Evolutionary conservation across 306 rosid genomes (phyloP).

Genomic region (Cicer yamashitae): DNA sequence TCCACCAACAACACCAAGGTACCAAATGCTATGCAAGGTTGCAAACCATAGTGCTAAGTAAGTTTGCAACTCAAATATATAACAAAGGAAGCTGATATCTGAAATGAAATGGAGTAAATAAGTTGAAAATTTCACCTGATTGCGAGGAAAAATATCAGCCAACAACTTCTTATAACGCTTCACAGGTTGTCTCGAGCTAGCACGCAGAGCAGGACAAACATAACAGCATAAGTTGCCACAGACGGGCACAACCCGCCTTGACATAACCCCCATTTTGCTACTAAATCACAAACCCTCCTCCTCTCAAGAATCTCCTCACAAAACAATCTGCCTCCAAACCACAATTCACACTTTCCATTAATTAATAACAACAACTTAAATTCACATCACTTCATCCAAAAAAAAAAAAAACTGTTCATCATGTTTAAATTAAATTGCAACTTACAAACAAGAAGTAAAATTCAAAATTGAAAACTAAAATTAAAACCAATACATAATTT

Average conservation of each 20-base stretch:
- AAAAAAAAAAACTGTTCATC: not conserved
- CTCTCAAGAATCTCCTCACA: slow-evolving; percentile 44
- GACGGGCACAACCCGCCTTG: slow-evolving; percentile 97
- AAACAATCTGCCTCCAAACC: slow-evolving; percentile 33
- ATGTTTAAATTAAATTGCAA: slow-evolving; percentile 3
- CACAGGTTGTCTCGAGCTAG: slow-evolving; percentile 94
- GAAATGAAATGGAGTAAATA: not conserved
- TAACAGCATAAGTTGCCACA: slow-evolving; percentile 83
- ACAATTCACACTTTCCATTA: not conserved
- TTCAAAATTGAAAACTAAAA: slow-evolving; percentile 19
- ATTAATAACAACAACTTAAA: slow-evolving; percentile 9
- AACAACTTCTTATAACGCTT: slow-evolving; percentile 94
- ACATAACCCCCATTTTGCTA: slow-evolving; percentile 88
- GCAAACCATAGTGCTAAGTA: not conserved
- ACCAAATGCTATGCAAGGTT: not conserved
- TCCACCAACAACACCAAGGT: slow-evolving; percentile 16
- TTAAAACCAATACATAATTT: slow-evolving; percentile 26
- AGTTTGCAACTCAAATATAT: not conserved
- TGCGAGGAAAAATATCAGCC: slow-evolving; percentile 78
- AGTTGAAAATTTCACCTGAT: slow-evolving; percentile 66
- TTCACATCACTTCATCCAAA: slow-evolving; percentile 2
- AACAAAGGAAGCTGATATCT: slow-evolving; percentile 24
- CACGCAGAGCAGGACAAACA: slow-evolving; percentile 85
- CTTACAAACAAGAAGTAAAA: slow-evolving; percentile 5
- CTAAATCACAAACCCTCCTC: slow-evolving; percentile 40